Percentiles rank a stretch among this genome's conserved stretches.
phyloP scores from a whole-genome alignment of 371 early-diverging fungal species.

The Mortierella sp. region DNA sequence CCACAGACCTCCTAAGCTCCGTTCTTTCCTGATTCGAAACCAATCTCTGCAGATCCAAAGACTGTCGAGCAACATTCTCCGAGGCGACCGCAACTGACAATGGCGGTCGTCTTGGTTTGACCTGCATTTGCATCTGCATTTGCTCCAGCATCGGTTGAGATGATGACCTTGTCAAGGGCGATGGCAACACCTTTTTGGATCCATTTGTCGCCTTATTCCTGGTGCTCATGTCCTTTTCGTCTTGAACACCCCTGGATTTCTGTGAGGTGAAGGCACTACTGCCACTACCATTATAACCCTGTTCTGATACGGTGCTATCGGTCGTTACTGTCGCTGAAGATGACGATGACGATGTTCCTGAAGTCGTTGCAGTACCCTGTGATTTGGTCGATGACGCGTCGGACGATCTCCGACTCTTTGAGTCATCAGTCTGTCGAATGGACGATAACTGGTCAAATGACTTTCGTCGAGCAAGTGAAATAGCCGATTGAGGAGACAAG shows the following conservation, averaged over 20 bases:
- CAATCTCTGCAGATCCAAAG: constrained; percentile 36
- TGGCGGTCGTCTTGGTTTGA: constrained; percentile 8
- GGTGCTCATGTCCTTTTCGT: background rate
- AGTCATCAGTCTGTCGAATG: constrained; percentile 5
- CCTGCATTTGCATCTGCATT: no score
- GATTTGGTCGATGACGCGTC: constrained; percentile 46
- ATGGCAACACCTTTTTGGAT: constrained; percentile 5
- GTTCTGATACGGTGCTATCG: constrained; percentile 9
- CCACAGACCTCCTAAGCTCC: constrained; percentile 9
- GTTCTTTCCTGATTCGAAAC: constrained; percentile 24
- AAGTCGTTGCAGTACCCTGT: constrained; percentile 25
- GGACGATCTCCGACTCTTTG: constrained; percentile 31
- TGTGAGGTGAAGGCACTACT: background rate
- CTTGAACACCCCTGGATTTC: background rate
- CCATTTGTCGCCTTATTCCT: background rate
- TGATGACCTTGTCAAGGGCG: constrained; percentile 20
- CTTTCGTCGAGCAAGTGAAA: constrained; percentile 28
- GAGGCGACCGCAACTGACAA: constrained; percentile 15
- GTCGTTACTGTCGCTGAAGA: no score
- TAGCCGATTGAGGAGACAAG: constrained; percentile 24
- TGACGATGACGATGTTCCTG: constrained; percentile 25
- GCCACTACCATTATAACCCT: background rate
- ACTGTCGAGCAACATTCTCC: constrained; percentile 28
- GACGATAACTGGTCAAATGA: constrained; percentile 32
- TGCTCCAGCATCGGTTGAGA: constrained; percentile 34